Evolutionary conservation across 306 rosid genomes (phyloP).

Genomic region (Acmispon strigosus): DNA sequence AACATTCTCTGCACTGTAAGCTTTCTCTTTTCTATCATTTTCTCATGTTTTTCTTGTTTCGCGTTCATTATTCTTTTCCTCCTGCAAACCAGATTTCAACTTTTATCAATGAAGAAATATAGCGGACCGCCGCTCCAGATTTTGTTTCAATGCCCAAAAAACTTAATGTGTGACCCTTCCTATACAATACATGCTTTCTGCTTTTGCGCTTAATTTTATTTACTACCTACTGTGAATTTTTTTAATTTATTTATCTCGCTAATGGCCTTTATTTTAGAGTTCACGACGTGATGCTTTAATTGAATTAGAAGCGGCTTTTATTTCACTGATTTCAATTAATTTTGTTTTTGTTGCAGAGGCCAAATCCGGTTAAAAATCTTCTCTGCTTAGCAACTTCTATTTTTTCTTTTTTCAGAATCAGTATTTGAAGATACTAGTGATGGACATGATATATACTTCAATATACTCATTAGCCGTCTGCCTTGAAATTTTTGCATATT

Average conservation of each 20-base stretch:
- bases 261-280: too few species aligned
- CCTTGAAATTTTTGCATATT: not conserved
- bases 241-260: not conserved
- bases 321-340: too few species aligned
- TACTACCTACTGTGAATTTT: not conserved
- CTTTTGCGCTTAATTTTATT: not conserved
- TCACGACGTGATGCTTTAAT: too few species aligned
- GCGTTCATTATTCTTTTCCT: not conserved
- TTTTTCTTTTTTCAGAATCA: too few species aligned
- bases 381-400: too few species aligned
- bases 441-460: not conserved
- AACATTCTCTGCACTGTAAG: constrained; percentile 48
- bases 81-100: not conserved
- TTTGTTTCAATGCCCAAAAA: not conserved
- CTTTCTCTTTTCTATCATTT: constrained; percentile 18
- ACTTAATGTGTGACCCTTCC: constrained; percentile 13
- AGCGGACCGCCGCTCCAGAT: not conserved
- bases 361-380: too few species aligned
- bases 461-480: not conserved
- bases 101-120: not conserved
- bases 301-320: too few species aligned
- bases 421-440: too few species aligned
- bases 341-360: not conserved
- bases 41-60: not conserved
- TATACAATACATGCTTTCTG: not conserved